Conservation (phyloP, 1,284 basidiomycete genomes). For the Ganoderma lingzhi region DNA sequence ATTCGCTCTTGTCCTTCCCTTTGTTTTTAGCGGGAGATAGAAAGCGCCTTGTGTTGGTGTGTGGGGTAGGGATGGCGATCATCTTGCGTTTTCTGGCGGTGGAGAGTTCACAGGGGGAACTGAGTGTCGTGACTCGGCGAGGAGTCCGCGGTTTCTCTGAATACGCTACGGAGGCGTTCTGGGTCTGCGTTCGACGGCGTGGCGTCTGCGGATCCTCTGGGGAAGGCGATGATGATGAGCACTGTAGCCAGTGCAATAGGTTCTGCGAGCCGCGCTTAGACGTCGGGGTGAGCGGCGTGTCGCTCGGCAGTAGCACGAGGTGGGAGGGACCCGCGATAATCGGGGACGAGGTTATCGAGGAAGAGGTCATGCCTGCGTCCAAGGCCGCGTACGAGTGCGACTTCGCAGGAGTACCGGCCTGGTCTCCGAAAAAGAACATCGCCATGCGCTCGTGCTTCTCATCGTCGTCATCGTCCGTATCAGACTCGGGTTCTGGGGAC, state of each 20-base stretch:
- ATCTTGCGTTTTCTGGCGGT: slow-evolving; percentile 17
- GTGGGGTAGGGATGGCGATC: slow-evolving; percentile 21
- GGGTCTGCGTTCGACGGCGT: background rate
- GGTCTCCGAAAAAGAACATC: slow-evolving; percentile 33
- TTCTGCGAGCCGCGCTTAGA: slow-evolving; percentile 27
- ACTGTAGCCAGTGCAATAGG: slow-evolving; percentile 26
- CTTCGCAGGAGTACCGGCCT: slow-evolving; percentile 24
- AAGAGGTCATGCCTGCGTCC: slow-evolving; percentile 17
- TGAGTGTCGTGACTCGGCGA: background rate
- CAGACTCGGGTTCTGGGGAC: slow-evolving; percentile 38
- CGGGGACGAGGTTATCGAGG: slow-evolving; percentile 14
- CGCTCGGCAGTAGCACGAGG: slow-evolving; percentile 2
- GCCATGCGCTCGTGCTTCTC: slow-evolving; percentile 33
- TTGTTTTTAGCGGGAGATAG: slow-evolving; percentile 3
- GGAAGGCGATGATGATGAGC: slow-evolving; percentile 15
- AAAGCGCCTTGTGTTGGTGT: slow-evolving; percentile 13
- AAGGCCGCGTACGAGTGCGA: background rate
- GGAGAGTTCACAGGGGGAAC: slow-evolving; percentile 18
- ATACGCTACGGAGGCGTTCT: background rate
- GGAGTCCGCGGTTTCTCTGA: slow-evolving; percentile 16
- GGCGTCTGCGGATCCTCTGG: slow-evolving; percentile 6
- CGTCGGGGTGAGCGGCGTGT: slow-evolving; percentile 27
- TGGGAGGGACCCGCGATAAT: slow-evolving; percentile 22
- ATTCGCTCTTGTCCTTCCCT: background rate
- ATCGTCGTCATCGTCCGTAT: slow-evolving; percentile 34